phyloP scores from a whole-genome alignment of 2,329 filamentous ascomycete species.

The Pseudogymnoascus sp. region DNA sequence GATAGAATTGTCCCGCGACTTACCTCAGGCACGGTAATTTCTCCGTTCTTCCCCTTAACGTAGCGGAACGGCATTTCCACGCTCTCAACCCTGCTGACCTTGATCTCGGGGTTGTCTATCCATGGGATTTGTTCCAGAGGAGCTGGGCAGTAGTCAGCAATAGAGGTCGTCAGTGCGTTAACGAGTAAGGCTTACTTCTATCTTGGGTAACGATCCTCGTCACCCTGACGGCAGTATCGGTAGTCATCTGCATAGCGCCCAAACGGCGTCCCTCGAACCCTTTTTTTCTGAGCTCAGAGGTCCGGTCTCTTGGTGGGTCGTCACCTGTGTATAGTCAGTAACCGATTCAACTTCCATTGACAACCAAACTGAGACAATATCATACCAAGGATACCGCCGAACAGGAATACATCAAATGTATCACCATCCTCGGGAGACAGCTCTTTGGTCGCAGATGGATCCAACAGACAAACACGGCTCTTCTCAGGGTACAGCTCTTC shows the following conservation, averaged over 20 bases:
- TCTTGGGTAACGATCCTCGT: constrained; percentile 84
- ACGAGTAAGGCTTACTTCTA: constrained; percentile 52
- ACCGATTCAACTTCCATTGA: constrained; percentile 1
- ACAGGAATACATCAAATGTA: constrained; percentile 82
- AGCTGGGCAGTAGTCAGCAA: constrained; percentile 41
- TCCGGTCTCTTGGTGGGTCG: constrained; percentile 89
- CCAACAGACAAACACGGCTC: constrained; percentile 76
- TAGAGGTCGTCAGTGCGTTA: background rate
- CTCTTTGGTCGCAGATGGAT: constrained; percentile 77
- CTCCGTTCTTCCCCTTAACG: constrained; percentile 65
- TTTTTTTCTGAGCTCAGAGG: constrained; percentile 89
- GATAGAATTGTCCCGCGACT: constrained; percentile 23
- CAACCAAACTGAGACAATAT: constrained; percentile 2
- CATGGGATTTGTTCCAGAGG: constrained; percentile 73
- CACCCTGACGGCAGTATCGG: constrained; percentile 90
- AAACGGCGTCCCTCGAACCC: constrained; percentile 82
- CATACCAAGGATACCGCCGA: constrained; percentile 89
- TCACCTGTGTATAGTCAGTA: constrained; percentile 54
- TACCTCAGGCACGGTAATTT: constrained; percentile 89
- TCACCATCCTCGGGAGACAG: constrained; percentile 76
- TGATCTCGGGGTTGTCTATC: constrained; percentile 81
- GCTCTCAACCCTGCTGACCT: constrained; percentile 84
- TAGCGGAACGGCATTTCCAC: constrained; percentile 98
- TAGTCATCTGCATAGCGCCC: constrained; percentile 95
- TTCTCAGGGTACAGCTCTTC: constrained; percentile 75